Evolutionary conservation across 331 rosid genomes (phyloP), one percentile per base, ranked within the genome.

Genomic region (Prunus yedoensis): DNA sequence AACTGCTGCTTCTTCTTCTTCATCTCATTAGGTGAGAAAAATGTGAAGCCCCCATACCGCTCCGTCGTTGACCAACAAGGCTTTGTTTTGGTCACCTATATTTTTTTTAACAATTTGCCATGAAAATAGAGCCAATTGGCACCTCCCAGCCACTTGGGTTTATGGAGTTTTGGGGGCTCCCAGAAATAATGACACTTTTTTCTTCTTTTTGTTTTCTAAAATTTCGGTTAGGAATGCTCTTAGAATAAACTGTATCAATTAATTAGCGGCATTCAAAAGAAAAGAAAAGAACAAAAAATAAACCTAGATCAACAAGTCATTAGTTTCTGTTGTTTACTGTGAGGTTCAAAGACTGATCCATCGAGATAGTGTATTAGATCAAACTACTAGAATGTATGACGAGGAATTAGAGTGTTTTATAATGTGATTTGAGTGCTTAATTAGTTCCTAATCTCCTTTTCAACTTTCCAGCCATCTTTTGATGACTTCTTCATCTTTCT

Each of bases 21-120:
- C 21, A n/a, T 54, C 64, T 28, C 21, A 25, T 57, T 74, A 32
- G 75, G 78, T 30, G 65, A 28, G 50, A 15, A n/a, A 52, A 25
- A 52, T 68, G 43, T 77, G 76, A 35, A 66, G 20, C 23, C 73
- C 45, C 50, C 25, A 20, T 18, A 32, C 27, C n/a, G 18, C 56
- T 8, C 41, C 68, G 13, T 62, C 13, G 14, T 62, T 62, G 23
- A 62, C 45, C 46, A 32, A 17, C 3, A 30, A 1, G 7, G 68
- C 68, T 47, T 28, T 30, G 32, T 62, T 43, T 21, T 62, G 32
- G 18, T n/a, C 52, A 50, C 52, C 21, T 5, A 1, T 18, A 35
- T 30, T 27, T 47, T 47, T 51, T 11, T 66, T n/a, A n/a, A 14
- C 63, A 2, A 11, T 8, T 27, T 74, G 45, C 57, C 45, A 60